Conservation (phyloP, 805 yeast species). For the Isabelozyma gotoi region DNA sequence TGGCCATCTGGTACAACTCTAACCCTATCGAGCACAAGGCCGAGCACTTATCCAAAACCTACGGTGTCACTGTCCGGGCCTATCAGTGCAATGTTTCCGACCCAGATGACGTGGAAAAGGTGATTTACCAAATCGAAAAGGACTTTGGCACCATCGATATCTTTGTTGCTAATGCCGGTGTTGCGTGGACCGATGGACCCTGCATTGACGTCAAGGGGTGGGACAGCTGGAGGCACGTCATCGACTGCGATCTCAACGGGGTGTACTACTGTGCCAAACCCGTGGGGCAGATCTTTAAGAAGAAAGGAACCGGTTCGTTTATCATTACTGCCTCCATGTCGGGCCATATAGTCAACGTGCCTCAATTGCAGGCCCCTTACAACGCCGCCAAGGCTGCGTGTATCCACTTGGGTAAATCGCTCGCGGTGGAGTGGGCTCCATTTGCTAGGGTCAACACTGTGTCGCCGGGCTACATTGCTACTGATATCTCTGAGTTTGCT, state of each 20-base stretch:
- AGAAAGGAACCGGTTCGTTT: constrained; percentile 42
- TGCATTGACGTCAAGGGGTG: constrained; percentile 35
- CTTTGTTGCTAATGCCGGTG: constrained; percentile 89
- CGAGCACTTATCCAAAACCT: constrained; percentile 50
- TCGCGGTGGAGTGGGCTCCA: constrained; percentile 50
- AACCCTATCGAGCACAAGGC: constrained; percentile 64
- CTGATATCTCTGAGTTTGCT: constrained; percentile 41
- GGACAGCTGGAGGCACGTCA: constrained; percentile 33
- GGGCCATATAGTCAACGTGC: constrained; percentile 47
- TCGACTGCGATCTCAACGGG: constrained; percentile 41
- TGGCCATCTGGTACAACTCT: constrained; percentile 50
- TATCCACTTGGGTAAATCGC: constrained; percentile 41
- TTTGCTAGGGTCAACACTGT: constrained; percentile 44
- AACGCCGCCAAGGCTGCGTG: constrained; percentile 49
- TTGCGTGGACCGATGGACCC: constrained; percentile 74
- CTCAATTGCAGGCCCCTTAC: constrained; percentile 47
- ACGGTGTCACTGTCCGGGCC: constrained; percentile 63
- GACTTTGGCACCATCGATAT: constrained; percentile 83
- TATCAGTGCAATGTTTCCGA: constrained; percentile 60
- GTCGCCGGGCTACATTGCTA: constrained; percentile 44
- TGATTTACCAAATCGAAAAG: constrained; percentile 48
- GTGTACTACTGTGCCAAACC: constrained; percentile 45
- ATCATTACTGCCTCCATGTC: constrained; percentile 48
- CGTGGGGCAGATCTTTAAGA: constrained; percentile 38
- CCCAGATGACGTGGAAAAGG: constrained; percentile 46